Conservation (phyloP, 495 filamentous ascomycete species). For the Hypoxylon cercidicola region DNA sequence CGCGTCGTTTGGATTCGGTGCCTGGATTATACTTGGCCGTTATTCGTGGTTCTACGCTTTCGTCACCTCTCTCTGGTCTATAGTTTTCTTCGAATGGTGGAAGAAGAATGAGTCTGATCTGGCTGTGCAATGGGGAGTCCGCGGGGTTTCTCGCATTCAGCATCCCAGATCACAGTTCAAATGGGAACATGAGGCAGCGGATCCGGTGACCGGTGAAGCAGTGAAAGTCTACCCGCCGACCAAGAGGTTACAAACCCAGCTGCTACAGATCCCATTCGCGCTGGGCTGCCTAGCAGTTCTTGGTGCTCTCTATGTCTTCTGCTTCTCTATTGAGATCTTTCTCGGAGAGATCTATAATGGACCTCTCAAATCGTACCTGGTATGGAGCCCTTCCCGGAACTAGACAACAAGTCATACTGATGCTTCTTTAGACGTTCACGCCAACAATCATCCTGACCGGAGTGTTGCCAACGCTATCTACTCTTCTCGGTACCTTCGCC, state of each 20-base stretch:
- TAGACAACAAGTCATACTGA: conserved; percentile 46
- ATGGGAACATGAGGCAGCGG: conserved; percentile 76
- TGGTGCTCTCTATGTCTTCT: conserved; percentile 83
- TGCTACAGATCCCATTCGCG: conserved; percentile 91
- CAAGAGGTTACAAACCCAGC: conserved; percentile 80
- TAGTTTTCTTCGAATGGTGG: conserved; percentile 96
- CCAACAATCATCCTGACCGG: conserved; percentile 88
- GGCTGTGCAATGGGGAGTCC: conserved; percentile 90
- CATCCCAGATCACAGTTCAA: conserved; percentile 79
- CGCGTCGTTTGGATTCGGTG: conserved; percentile 80
- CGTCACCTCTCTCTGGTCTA: conserved; percentile 85
- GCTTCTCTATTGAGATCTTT: conserved; percentile 96
- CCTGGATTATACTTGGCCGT: conserved; percentile 83
- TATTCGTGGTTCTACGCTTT: conserved; percentile 87
- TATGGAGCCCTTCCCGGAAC: conserved; percentile 52
- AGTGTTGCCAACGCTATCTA: conserved; percentile 79
- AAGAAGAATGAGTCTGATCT: conserved; percentile 93
- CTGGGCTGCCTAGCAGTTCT: conserved; percentile 73
- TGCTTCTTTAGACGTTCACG: conserved; percentile 73
- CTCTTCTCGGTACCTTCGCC: conserved; percentile 79
- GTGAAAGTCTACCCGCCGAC: conserved; percentile 79
- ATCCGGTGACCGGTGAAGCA: conserved; percentile 87
- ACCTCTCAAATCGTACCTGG: conserved; percentile 85
- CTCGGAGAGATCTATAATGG: conserved; percentile 94
- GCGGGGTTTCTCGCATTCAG: conserved; percentile 85